phyloP scores from a whole-genome alignment of 1,284 basidiomycete species.

The Earliella scabrosa region DNA sequence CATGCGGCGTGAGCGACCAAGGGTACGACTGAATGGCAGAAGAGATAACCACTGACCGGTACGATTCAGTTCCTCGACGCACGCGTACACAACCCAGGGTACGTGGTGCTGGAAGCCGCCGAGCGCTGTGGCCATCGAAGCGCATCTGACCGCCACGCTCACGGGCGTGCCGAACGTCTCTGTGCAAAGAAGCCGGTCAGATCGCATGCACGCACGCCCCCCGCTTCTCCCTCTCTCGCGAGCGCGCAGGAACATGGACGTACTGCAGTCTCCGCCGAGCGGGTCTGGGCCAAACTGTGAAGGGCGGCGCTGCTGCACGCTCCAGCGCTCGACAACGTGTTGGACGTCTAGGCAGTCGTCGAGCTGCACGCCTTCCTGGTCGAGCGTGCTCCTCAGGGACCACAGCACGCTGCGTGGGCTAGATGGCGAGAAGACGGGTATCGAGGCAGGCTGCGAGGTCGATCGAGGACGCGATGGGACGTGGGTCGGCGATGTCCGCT shows the following conservation, averaged over 20 bases:
- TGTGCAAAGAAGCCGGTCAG: conserved; percentile 22
- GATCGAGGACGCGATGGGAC: conserved; percentile 15
- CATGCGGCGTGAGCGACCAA: background rate
- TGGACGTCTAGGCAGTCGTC: conserved; percentile 40
- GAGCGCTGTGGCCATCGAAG: conserved; percentile 49
- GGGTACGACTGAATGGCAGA: background rate
- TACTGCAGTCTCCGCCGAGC: conserved; percentile 5
- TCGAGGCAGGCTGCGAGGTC: conserved; percentile 17
- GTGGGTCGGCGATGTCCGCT: conserved; percentile 1
- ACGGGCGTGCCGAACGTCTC: conserved; percentile 55
- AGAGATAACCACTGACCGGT: conserved; percentile 42
- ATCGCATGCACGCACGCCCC: background rate
- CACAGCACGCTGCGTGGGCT: conserved; percentile 26
- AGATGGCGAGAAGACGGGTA: conserved; percentile 26
- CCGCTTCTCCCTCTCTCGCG: no score
- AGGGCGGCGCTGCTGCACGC: background rate
- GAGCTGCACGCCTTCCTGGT: conserved; percentile 25
- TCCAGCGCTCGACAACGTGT: conserved; percentile 39
- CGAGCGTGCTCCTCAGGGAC: conserved; percentile 27
- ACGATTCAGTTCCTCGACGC: conserved; percentile 63
- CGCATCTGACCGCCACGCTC: conserved; percentile 47
- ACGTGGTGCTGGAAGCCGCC: conserved; percentile 57
- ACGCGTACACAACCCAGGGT: conserved; percentile 58
- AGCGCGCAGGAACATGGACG: background rate
- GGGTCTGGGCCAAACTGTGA: background rate